phyloP scores from a whole-genome alignment of 2,329 filamentous ascomycete genomes.

The Aureobasidium sp. region DNA sequence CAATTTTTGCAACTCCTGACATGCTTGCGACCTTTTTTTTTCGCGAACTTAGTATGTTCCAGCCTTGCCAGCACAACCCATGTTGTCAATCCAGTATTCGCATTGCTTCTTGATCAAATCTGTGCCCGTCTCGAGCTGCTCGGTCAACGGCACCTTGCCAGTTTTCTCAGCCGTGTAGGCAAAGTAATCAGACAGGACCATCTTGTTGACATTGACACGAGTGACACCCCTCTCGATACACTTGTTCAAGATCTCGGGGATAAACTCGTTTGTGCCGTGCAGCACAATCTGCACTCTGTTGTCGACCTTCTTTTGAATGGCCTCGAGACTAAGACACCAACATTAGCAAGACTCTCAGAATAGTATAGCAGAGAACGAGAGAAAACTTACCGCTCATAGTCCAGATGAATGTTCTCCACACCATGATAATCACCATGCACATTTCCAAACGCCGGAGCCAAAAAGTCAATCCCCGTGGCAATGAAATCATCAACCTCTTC shows the following conservation, averaged over 20 bases:
- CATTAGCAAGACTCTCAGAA: not conserved
- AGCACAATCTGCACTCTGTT: slow-evolving; percentile 46
- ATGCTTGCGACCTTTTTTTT: not conserved
- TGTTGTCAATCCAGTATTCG: slow-evolving; percentile 49
- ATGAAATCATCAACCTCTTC: slow-evolving; percentile 65
- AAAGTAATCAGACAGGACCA: slow-evolving; percentile 44
- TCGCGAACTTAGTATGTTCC: not conserved
- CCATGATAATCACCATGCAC: slow-evolving; percentile 71
- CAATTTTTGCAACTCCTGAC: not conserved
- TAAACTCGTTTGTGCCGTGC: slow-evolving; percentile 52
- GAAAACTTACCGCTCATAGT: slow-evolving; percentile 43
- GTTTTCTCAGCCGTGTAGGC: slow-evolving; percentile 41
- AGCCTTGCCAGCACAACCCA: slow-evolving; percentile 32
- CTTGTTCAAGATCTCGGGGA: slow-evolving; percentile 45
- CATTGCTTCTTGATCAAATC: slow-evolving; percentile 47
- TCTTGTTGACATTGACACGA: slow-evolving; percentile 53
- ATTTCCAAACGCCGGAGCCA: slow-evolving; percentile 69
- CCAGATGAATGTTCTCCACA: slow-evolving; percentile 50
- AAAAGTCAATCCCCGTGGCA: slow-evolving; percentile 61
- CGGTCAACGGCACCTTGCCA: slow-evolving; percentile 44
- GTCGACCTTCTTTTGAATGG: slow-evolving; percentile 43
- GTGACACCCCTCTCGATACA: slow-evolving; percentile 49
- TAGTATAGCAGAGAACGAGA: not conserved
- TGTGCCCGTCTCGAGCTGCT: slow-evolving; percentile 47
- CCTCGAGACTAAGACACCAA: slow-evolving; percentile 27